Evolutionary conservation across 2,329 filamentous ascomycete genomes (phyloP).

Genomic region (Cladosporium sp.): DNA sequence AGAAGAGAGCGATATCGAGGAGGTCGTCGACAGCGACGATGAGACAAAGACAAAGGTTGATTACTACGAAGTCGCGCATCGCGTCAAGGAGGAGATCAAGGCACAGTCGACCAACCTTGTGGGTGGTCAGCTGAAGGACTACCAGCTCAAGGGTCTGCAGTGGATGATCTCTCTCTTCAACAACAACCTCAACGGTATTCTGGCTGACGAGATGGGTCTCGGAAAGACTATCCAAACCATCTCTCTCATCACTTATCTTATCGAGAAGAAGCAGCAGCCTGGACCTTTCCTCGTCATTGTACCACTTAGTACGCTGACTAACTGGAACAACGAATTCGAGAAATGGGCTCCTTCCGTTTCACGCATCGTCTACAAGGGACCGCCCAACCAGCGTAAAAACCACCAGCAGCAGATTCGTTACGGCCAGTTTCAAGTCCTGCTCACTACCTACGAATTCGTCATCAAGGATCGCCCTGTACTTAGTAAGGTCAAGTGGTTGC

Average conservation of each 20-base stretch:
- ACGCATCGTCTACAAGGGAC: constrained; percentile 95
- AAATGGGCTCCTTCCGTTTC: constrained; percentile 91
- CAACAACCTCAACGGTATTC: constrained; percentile 98
- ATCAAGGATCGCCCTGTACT: constrained; percentile 96
- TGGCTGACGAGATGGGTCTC: constrained; percentile 99
- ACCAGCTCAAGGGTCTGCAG: constrained; percentile 96
- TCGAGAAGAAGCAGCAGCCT: constrained; percentile 87
- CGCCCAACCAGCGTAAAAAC: constrained; percentile 79
- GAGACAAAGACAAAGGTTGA: constrained; percentile 77
- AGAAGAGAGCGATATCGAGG: constrained; percentile 61
- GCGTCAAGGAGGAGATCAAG: constrained; percentile 86
- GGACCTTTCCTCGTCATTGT: constrained; percentile 97
- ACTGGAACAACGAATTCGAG: constrained; percentile 98
- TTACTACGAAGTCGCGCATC: constrained; percentile 97
- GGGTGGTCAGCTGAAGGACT: constrained; percentile 91
- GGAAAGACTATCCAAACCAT: constrained; percentile 99
- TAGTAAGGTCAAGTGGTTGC: constrained; percentile 99
- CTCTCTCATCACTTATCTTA: constrained; percentile 93
- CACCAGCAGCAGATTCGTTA: constrained; percentile 93
- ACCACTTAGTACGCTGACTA: constrained; percentile 91
- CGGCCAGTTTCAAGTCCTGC: constrained; percentile 89
- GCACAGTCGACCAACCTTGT: constrained; percentile 81
- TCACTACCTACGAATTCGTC: constrained; percentile 99
- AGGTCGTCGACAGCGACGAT: constrained; percentile 66
- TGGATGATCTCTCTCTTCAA: constrained; percentile 99